These are phyloP conservation scores for Luzula sylvatica DNA, from an alignment of 176 grass and related monocot species.

Conservation along the genomic window DNA sequence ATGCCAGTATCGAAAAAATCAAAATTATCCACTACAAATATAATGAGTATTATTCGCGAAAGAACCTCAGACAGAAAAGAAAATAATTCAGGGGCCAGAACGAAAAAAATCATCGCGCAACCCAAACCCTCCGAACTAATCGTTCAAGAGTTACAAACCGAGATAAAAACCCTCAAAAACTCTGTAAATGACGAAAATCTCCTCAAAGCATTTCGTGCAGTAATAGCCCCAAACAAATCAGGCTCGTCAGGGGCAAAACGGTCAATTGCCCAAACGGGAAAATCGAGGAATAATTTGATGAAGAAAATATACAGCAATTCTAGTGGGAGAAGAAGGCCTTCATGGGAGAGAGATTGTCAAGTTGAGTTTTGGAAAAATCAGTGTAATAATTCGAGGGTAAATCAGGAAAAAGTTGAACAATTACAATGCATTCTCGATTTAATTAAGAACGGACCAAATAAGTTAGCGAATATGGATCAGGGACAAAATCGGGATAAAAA, in stretches of 20 bases:
- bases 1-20: conserved; percentile 25
- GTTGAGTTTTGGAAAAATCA: conserved; percentile 92
- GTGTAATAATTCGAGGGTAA: conserved; percentile 55
- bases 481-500: conserved; percentile 32
- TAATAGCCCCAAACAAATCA: conserved; percentile 41
- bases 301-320: conserved; percentile 85
- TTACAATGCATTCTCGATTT: conserved; percentile 85
- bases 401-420: conserved; percentile 77
- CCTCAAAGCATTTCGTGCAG: conserved; percentile 65
- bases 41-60: conserved; percentile 78
- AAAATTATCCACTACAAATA: conserved; percentile 41
- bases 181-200: conserved; percentile 72
- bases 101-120: conserved; percentile 85
- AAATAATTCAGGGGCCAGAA: conserved; percentile 49
- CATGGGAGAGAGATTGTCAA: conserved; percentile 86
- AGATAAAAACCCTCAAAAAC: conserved; percentile 55
- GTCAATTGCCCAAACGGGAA: conserved; percentile 64
- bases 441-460: conserved; percentile 51
- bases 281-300: conserved; percentile 74
- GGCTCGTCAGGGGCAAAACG: conserved; percentile 40
- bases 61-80: conserved; percentile 42
- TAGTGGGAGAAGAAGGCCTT: conserved; percentile 49
- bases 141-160: conserved; percentile 60
- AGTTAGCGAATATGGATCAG: conserved; percentile 29
- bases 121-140: conserved; percentile 48